Evolutionary conservation across 75 land plant genomes (phyloP).

Genomic region (Cryptomeria japonica): DNA sequence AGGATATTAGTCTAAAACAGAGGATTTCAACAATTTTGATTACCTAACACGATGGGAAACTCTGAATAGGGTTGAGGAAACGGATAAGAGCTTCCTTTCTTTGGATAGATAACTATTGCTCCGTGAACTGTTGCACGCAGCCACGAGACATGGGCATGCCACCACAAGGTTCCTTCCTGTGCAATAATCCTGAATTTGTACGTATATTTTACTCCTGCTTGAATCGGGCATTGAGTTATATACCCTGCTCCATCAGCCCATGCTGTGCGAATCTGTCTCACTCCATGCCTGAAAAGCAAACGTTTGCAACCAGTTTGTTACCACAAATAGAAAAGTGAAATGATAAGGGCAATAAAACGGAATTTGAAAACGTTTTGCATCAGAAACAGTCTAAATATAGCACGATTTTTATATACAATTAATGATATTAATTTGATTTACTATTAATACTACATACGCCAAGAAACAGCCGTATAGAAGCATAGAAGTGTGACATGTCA

Average conservation of each 20-base stretch:
- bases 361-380: too few species aligned
- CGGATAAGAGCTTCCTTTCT: constrained; percentile 11
- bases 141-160: neutral
- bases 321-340: too few species aligned
- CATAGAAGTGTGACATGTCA: neutral
- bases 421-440: too few species aligned
- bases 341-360: too few species aligned
- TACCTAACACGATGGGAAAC: constrained; percentile 38
- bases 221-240: constrained; percentile 46
- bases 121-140: constrained; percentile 43
- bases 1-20: too few species aligned
- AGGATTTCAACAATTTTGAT: too few species aligned
- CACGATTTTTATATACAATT: too few species aligned
- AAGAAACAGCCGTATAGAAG: neutral
- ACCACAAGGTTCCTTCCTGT: neutral
- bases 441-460: too few species aligned
- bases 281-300: neutral
- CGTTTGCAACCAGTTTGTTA: constrained; percentile 12
- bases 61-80: constrained; percentile 27
- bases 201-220: constrained; percentile 13
- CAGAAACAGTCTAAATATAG: too few species aligned
- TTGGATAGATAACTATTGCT: constrained; percentile 27
- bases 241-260: constrained; percentile 31
- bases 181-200: constrained; percentile 10
- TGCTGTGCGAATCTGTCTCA: neutral